Evolutionary conservation across 352 stramenopile genomes (phyloP).

Genomic region (Vaucheria bursata): DNA sequence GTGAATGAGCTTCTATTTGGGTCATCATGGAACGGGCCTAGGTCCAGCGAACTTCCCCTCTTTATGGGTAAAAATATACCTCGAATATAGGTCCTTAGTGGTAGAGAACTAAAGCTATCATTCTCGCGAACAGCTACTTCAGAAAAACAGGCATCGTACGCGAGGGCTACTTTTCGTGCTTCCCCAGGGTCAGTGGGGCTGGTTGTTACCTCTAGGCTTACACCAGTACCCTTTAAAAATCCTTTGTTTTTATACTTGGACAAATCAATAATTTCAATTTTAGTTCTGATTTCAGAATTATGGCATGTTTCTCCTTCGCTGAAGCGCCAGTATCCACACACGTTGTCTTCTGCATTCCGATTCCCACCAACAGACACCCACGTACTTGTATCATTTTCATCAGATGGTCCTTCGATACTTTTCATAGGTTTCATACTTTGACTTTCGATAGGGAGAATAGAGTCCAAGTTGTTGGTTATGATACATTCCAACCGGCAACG

Average conservation of each 20-base stretch:
- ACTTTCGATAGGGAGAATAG: too few species aligned
- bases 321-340: constrained; percentile 45
- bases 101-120: background rate
- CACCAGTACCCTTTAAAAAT: constrained; percentile 2
- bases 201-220: constrained; percentile 10
- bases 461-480: too few species aligned
- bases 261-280: constrained; percentile 19
- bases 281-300: too few species aligned
- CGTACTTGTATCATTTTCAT: constrained; percentile 1
- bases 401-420: background rate
- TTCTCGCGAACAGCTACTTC: background rate
- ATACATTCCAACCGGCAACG: constrained; percentile 28
- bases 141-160: constrained; percentile 22
- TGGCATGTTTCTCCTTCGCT: constrained; percentile 23
- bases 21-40: constrained; percentile 33
- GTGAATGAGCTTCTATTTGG: constrained; percentile 20
- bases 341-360: constrained; percentile 40
- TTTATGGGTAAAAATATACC: constrained; percentile 19
- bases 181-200: constrained; percentile 34
- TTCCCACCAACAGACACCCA: constrained; percentile 33
- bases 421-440: background rate
- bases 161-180: constrained; percentile 24
- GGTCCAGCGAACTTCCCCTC: constrained; percentile 25
- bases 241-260: constrained; percentile 23
- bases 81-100: background rate